Base-by-base conservation (phyloP, 768 basidiomycete species). In the Podaxis sp. region DNA sequence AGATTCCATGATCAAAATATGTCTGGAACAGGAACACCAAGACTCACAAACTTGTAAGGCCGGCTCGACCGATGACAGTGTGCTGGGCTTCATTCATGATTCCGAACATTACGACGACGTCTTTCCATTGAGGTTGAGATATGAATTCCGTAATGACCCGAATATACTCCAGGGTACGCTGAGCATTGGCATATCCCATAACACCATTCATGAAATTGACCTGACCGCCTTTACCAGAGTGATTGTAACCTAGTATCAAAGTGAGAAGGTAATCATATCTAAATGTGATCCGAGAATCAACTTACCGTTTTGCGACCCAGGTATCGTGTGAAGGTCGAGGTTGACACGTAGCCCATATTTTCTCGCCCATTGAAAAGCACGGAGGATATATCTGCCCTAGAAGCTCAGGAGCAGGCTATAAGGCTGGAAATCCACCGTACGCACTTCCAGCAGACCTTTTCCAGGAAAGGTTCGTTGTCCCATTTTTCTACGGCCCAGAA, bases 141-240 rank as follows among this genome's bases (percentile, higher is more conserved):
- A 96, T 88, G 76, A 95, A 96, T 73, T 92, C 89, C 57, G 86
- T 82, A 68, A 91, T 77, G 53, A 87, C 83, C n/a, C 93, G 84
- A 66, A 95, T 89, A 68, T 90, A 87, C 71, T 91, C 83, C 52
- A 95, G 75, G 7, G 87, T 79, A 15, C 93, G 85, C 72, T 95
- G 87, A 17, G 90, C 93, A 68, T 96, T 95, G 40, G 92, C 91
- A 61, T 92, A 73, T 22, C 94, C 94, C 94, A 95, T 95, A 39
- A 87, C 84, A 33, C 88, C 87, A 65, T 83, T 79, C 67, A 91
- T 70, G 68, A 87, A 89, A 71, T 93, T 91, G 70, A 89, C 70
- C 26, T 74, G 74, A 4, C 90, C 92, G 8, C 68, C 49, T 71
- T 79, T 80, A 5, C 90, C 90, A 71, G 78, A 88, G 72, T 89